These are phyloP conservation scores for Craterostigma plantagineum DNA, from an alignment of 257 asterid species.

Conservation along the genomic window DNA sequence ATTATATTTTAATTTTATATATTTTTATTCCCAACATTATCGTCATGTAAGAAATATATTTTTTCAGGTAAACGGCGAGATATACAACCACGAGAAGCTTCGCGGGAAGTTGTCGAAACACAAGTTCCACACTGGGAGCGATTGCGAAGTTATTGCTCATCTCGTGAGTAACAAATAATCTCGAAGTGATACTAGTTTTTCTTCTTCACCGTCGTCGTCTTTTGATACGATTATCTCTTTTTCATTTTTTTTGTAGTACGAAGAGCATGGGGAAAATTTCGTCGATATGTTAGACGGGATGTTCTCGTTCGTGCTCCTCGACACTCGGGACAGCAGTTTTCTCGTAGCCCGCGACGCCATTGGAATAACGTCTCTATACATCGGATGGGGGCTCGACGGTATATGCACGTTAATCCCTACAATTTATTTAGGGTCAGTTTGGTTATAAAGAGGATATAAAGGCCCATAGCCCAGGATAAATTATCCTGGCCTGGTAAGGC, in stretches of 20 bases:
- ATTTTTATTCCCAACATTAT: too few relatives aligned
- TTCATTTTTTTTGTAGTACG: conserved; percentile 36
- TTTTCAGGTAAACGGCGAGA: conserved; percentile 82
- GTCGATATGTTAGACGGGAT: conserved; percentile 89
- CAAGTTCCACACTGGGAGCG: conserved; percentile 75
- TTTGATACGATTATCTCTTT: not conserved
- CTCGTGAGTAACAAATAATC: conserved; percentile 73
- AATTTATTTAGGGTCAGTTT: too few relatives aligned
- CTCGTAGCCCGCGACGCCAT: conserved; percentile 87
- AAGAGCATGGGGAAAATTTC: conserved; percentile 73
- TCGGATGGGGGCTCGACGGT: conserved; percentile 99
- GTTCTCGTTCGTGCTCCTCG: conserved; percentile 83
- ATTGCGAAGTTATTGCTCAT: conserved; percentile 93
- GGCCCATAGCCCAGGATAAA: too few relatives aligned
- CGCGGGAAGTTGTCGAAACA: conserved; percentile 51
- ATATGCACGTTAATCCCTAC: not conserved
- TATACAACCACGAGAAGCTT: conserved; percentile 75
- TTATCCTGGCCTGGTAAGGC: too few relatives aligned
- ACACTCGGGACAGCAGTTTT: conserved; percentile 74
- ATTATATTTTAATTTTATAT: too few relatives aligned
- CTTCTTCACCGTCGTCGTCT: not conserved
- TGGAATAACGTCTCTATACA: conserved; percentile 80
- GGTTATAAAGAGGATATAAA: too few relatives aligned
- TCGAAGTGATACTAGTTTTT: not conserved
- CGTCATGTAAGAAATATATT: not conserved